phyloP scores from a whole-genome alignment of 345 rosid genomes.

The Reutealis trisperma region DNA sequence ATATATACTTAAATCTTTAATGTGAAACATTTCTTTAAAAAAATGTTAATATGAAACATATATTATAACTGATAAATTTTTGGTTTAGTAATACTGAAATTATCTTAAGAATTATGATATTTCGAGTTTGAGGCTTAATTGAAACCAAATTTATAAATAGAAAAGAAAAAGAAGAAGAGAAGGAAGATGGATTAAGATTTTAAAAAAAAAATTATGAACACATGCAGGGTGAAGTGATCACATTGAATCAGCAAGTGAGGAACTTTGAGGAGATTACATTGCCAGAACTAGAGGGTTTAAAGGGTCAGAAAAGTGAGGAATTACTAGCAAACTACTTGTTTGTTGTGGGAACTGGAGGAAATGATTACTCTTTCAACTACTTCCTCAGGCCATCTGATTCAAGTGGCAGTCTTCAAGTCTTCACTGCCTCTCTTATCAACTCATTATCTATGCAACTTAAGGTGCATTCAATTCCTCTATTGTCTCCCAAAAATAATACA shows the following conservation, averaged over 20 bases:
- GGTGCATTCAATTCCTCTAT: slow-evolving; percentile 30
- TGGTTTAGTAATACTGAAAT: too few relatives aligned
- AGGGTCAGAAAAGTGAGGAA: slow-evolving; percentile 20
- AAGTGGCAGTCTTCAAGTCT: slow-evolving; percentile 34
- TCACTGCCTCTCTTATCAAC: slow-evolving; percentile 47
- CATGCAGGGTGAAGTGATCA: slow-evolving; percentile 53
- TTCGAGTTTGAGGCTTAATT: too few relatives aligned
- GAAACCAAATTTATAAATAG: too few relatives aligned
- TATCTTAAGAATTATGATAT: too few relatives aligned
- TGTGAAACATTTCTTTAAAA: too few relatives aligned
- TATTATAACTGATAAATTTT: too few relatives aligned
- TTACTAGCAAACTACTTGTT: slow-evolving; percentile 41
- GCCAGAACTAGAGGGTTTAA: slow-evolving; percentile 31
- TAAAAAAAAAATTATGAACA: background rate
- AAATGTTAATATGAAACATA: too few relatives aligned
- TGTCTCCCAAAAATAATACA: background rate
- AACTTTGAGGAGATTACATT: slow-evolving; percentile 49
- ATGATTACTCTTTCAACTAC: slow-evolving; percentile 66
- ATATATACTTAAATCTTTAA: too few relatives aligned
- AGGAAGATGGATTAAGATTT: too few relatives aligned
- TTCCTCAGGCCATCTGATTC: slow-evolving; percentile 28
- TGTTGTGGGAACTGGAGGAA: slow-evolving; percentile 60
- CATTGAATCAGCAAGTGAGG: slow-evolving; percentile 47
- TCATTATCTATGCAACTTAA: slow-evolving; percentile 43
- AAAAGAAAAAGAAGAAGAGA: too few relatives aligned